phyloP scores from a whole-genome alignment of 179 eudicot genomes.

The Spergularia azorica region DNA sequence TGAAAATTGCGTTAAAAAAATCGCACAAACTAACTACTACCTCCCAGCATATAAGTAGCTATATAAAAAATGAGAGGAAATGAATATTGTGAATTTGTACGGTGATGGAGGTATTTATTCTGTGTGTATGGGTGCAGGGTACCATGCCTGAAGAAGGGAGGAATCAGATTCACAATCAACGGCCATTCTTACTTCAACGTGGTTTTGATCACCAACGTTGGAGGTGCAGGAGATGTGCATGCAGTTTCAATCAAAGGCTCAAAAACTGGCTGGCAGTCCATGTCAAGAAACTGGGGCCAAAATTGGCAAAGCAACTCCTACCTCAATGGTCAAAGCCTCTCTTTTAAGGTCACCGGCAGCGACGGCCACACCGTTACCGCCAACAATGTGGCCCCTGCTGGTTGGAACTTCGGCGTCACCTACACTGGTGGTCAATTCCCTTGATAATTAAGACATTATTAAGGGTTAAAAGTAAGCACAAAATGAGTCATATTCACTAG shows the following conservation, averaged over 20 bases:
- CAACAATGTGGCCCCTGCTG: conserved; percentile 41
- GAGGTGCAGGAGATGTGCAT: conserved; percentile 52
- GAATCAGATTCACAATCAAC: conserved; percentile 52
- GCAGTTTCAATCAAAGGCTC: conserved; percentile 50
- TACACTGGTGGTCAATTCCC: conserved; percentile 42
- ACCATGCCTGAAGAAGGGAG: conserved; percentile 46
- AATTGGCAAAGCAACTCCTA: conserved; percentile 55
- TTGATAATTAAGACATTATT: conserved; percentile 7
- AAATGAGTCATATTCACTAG: conserved; percentile 4
- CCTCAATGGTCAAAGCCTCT: conserved; percentile 44
- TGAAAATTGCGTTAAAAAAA: too few species aligned
- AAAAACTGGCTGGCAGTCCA: conserved; percentile 38
- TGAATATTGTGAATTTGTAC: too few species aligned
- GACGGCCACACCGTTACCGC: conserved; percentile 43
- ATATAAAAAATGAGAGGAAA: too few species aligned
- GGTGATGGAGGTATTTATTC: not conserved
- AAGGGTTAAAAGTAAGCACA: not conserved
- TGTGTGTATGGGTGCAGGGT: conserved; percentile 32
- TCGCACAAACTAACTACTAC: too few species aligned
- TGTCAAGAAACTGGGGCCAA: conserved; percentile 56
- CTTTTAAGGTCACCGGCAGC: conserved; percentile 45
- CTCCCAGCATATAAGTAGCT: too few species aligned
- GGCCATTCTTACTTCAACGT: conserved; percentile 58
- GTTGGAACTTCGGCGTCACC: conserved; percentile 50
- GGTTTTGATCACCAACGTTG: conserved; percentile 51